phyloP scores from a whole-genome alignment of 345 rosid genomes.

The Psidium friedrichsthalianum region DNA sequence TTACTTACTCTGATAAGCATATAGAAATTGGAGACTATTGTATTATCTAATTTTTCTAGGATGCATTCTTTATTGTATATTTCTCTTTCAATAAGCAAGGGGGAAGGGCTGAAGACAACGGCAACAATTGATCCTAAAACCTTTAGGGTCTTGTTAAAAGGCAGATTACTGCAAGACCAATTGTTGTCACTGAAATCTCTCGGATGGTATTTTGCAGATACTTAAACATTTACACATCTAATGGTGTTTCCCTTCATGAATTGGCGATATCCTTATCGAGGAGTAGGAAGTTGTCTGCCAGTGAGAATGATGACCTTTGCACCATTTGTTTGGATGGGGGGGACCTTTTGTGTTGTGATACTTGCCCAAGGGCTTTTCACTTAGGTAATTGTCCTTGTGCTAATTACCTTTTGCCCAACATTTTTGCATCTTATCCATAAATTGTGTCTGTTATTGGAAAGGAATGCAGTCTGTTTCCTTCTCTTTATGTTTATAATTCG shows the following conservation, averaged over 20 bases:
- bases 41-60: not conserved
- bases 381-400: conserved; percentile 27
- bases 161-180: not conserved
- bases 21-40: not conserved
- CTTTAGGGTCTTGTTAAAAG: not conserved
- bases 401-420: not conserved
- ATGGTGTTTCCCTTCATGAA: conserved; percentile 98
- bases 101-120: not conserved
- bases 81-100: not conserved
- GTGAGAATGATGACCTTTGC: conserved; percentile 83
- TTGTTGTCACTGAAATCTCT: not conserved
- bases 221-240: conserved; percentile 84
- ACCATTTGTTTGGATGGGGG: conserved; percentile 82
- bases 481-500: not conserved
- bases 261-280: conserved; percentile 54
- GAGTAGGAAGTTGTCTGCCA: conserved; percentile 35
- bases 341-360: conserved; percentile 80
- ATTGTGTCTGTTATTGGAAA: not conserved
- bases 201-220: conserved; percentile 36
- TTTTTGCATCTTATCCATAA: not conserved
- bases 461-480: not conserved
- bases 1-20: not conserved
- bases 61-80: not conserved
- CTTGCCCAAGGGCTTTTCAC: conserved; percentile 94
- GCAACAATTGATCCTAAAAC: not conserved